Evolutionary conservation across 805 yeast genomes (phyloP), one percentile per base, ranked within the genome.

Genomic region (Phaffomyces thermotolerans): DNA sequence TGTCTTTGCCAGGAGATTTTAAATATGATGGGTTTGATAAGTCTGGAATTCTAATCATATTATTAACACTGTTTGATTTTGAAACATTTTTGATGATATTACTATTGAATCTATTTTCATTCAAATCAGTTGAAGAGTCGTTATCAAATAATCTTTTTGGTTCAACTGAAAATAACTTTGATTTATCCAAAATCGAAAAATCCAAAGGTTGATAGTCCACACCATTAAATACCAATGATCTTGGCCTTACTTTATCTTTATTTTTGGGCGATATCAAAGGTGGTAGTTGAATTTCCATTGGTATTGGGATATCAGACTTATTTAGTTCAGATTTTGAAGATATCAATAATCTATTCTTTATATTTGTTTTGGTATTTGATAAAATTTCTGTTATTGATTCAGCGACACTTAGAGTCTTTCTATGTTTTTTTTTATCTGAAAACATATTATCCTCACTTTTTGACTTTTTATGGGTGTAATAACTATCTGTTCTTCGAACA

Each of bases 141-240:
- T 15, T 7, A 15, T 31, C 17, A 15, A 36, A 39, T 8, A 29
- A 30, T 25, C 31, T 35, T 37, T 34, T 40, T 24, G 42, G 42
- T 15, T 30, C 25, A n/a, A 4, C 14, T 14, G 40, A 32, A 15
- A 36, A 32, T 1, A 32, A 31, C 22, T 36, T 42, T 4, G 42
- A 34, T 17, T 29, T 34, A 25, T 42, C 42, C 27, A 42, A 17
- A 14, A 36, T 20, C 13, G 34, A n/a, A 10, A 31, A 20, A 15
- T 52, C 57, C 1, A 56, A 34, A 3, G 60, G 55, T 31, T 65
- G 66, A 46, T 67, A 68, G 8, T 58, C 58, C 9, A 50, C 48
- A 9, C 73, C 73, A 44, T 67, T 67, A 48, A 53, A 68, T 1
- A 68, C 47, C n/a, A 67, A 49, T 22, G 63, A 59, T 3, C 45